These are phyloP conservation scores for Colletotrichum gigasporum DNA, from an alignment of 2,329 filamentous ascomycete genomes.

Conservation along the genomic window DNA sequence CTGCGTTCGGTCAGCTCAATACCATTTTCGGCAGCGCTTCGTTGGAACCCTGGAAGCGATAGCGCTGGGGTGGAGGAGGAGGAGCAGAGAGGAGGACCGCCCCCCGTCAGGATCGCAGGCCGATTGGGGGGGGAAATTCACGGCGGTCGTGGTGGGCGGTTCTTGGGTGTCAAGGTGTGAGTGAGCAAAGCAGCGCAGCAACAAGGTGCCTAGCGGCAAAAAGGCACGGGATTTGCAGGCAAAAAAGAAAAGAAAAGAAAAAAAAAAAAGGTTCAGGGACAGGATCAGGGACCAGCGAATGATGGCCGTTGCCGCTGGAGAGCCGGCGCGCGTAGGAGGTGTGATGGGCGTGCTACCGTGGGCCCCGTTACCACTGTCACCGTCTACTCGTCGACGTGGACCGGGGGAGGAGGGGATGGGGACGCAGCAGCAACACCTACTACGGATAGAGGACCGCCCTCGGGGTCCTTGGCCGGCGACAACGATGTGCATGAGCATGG, in stretches of 20 bases:
- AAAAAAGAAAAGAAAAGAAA: too few species aligned
- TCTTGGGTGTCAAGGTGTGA: too few species aligned
- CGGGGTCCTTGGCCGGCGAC: conserved; percentile 17
- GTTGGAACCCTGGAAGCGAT: conserved; percentile 16
- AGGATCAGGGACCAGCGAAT: background rate
- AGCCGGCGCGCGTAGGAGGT: conserved; percentile 6
- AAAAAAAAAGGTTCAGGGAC: too few species aligned
- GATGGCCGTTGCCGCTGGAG: background rate
- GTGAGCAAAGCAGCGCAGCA: too few species aligned
- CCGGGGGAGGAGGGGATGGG: conserved; percentile 12
- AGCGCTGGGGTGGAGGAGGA: background rate
- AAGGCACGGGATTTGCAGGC: too few species aligned
- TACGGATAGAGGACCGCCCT: background rate
- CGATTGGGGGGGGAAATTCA: conserved; percentile 20
- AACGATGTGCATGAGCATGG: conserved; percentile 2
- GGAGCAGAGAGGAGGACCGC: background rate
- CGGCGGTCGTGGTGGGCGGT: too few species aligned
- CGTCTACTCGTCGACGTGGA: conserved; percentile 9
- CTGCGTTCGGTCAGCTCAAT: conserved; percentile 19
- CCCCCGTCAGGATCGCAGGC: background rate
- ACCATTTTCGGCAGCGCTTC: conserved; percentile 16
- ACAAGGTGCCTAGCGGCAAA: too few species aligned
- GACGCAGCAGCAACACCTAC: background rate
- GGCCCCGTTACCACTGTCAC: conserved; percentile 18
- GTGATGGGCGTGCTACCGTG: conserved; percentile 10